Conservation (phyloP, 1,139 yeast species). For the Debaryomycetaceae sp. region DNA sequence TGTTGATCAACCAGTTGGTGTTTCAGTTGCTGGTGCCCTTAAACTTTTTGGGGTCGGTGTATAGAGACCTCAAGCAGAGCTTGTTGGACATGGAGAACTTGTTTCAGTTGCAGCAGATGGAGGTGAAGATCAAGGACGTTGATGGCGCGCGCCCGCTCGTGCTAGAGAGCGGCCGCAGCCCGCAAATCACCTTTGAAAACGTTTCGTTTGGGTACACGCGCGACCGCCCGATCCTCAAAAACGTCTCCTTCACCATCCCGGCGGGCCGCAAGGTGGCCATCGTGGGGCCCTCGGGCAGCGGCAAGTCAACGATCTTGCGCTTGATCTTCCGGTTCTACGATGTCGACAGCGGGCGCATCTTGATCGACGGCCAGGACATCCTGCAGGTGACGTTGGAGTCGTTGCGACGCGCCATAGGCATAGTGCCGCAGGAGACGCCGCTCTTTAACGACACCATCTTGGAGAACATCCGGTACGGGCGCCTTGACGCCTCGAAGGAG, state of each 20-base stretch:
- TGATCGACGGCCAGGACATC: conserved; percentile 89
- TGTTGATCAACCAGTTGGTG: conserved; percentile 91
- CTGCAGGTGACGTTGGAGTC: conserved; percentile 71
- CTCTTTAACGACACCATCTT: conserved; percentile 84
- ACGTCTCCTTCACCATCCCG: conserved; percentile 82
- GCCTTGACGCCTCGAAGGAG: conserved; percentile 65
- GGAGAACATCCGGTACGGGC: conserved; percentile 86
- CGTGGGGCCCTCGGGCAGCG: conserved; percentile 95
- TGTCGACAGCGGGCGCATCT: conserved; percentile 68
- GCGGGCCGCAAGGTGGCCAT: conserved; percentile 89
- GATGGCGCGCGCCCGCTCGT: conserved; percentile 59
- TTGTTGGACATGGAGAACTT: conserved; percentile 89
- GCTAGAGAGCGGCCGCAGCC: conserved; percentile 36
- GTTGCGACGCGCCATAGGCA: conserved; percentile 72
- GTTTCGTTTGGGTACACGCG: conserved; percentile 92
- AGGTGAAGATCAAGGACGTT: conserved; percentile 59
- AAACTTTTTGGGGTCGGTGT: conserved; percentile 91
- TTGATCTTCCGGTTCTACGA: conserved; percentile 89
- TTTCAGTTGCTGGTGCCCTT: conserved; percentile 93
- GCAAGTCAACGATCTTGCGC: conserved; percentile 85
- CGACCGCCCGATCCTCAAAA: conserved; percentile 76
- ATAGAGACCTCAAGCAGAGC: conserved; percentile 90
- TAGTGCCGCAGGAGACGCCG: conserved; percentile 98
- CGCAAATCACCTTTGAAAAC: conserved; percentile 67
- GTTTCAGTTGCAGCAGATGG: conserved; percentile 75